Base-by-base conservation (phyloP, 805 yeast genomes). In the Maudiozyma turicensis region DNA sequence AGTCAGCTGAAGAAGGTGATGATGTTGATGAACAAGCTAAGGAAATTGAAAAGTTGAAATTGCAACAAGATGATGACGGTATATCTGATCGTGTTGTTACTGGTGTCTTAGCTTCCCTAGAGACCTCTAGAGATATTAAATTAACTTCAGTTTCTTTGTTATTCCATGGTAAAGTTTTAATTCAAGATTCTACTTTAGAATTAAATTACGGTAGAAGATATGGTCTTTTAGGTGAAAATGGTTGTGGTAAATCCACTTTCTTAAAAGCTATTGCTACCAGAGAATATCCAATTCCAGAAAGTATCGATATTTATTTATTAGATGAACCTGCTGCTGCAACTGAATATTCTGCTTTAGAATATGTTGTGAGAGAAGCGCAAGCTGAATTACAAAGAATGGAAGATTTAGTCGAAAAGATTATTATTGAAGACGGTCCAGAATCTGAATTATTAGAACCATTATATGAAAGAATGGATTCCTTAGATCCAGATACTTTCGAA, bases 311-410 rank as follows among this genome's bases (percentile, higher is more conserved):
- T 51, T 93, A 93, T 65, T 74, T 93, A 58, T 77, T 93, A 70
- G 93, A 93, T 70, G 99, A 93, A 76, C 98, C 99, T 40, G 99
- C 99, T 53, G 96, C 82, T 62, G 90, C 98, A 52, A 77, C 95
- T 54, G 96, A 88, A 67, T 83, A 58, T 61, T 83, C 95, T 54
- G 99, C 99, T 46, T 76, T 93, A 67, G 96, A 89, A 67, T 93
- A 91, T 70, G 99, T 93, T 57, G 96, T 93, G 48, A 81, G 87
- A 68, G 97, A 93, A 76, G 99, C 99, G 56, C 96, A 93, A 75
- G 71, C 73, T 59, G 95, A 89, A 73, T 78, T 93, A 69, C 88
- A 87, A 69, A 80, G 93, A 70, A 72, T 93, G 61, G 99, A 93
- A 75, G 87, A 84, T 59, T 76, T 78, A 60, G 96, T 90, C 49